Conservation (phyloP, 1,284 basidiomycete genomes). For the Ceratobasidium sp. region DNA sequence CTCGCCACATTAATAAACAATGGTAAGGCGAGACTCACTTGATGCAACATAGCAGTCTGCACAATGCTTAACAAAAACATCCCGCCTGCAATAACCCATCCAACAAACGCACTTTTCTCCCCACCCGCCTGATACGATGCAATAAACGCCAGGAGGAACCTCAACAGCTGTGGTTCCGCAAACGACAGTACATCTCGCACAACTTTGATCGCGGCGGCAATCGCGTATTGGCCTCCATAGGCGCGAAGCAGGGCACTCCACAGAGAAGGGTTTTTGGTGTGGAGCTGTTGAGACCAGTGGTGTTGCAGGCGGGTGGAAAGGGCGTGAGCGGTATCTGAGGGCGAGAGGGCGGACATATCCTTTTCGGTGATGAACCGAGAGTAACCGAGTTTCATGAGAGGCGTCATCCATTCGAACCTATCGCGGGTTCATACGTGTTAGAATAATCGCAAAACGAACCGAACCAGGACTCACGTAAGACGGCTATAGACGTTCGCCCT, state of each 20-base stretch:
- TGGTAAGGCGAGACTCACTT: slow-evolving; percentile 65
- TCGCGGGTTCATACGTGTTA: slow-evolving; percentile 64
- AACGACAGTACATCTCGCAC: slow-evolving; percentile 86
- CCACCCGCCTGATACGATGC: slow-evolving; percentile 72
- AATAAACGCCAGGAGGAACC: slow-evolving; percentile 85
- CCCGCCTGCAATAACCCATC: slow-evolving; percentile 79
- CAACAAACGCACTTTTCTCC: slow-evolving; percentile 61
- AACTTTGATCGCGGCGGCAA: slow-evolving; percentile 78
- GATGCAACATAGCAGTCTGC: slow-evolving; percentile 89
- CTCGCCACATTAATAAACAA: no score
- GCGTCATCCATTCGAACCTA: slow-evolving; percentile 82
- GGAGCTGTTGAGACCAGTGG: slow-evolving; percentile 58
- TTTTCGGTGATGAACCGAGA: slow-evolving; percentile 77
- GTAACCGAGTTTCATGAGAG: slow-evolving; percentile 69
- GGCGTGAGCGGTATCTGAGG: slow-evolving; percentile 78
- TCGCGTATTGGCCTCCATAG: slow-evolving; percentile 83
- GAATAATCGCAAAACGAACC: slow-evolving; percentile 44
- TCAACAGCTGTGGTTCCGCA: slow-evolving; percentile 89
- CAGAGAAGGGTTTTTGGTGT: slow-evolving; percentile 65
- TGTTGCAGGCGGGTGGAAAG: slow-evolving; percentile 74
- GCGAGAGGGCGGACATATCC: slow-evolving; percentile 78
- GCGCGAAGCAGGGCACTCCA: slow-evolving; percentile 80
- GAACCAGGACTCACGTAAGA: slow-evolving; percentile 40
- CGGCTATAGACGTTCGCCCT: slow-evolving; percentile 86
- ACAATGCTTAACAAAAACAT: slow-evolving; percentile 85